phyloP scores from a whole-genome alignment of 1,139 yeast species.

The Suhomyces yuchorum region DNA sequence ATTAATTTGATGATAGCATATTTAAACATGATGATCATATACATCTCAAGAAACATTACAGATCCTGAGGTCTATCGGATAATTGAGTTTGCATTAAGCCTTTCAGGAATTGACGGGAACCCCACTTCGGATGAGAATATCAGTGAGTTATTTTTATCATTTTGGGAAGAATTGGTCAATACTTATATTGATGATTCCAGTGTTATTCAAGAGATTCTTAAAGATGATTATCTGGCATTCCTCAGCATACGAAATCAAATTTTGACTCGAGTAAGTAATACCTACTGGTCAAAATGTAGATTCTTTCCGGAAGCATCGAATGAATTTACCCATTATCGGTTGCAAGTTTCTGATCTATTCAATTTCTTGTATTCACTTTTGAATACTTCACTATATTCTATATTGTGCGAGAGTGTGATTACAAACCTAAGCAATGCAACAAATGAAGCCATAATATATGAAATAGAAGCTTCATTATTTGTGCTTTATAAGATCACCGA shows the following conservation, averaged over 20 bases:
- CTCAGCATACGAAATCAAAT: slow-evolving; percentile 35
- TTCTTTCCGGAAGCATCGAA: slow-evolving; percentile 22
- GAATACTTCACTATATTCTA: slow-evolving; percentile 51
- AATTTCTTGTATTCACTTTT: slow-evolving; percentile 69
- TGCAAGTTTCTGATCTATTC: slow-evolving; percentile 74
- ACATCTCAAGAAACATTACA: slow-evolving; percentile 48
- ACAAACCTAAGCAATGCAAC: background rate
- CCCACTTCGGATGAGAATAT: slow-evolving; percentile 70
- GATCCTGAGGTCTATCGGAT: slow-evolving; percentile 41
- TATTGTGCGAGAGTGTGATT: slow-evolving; percentile 12
- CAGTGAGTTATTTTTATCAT: slow-evolving; percentile 68
- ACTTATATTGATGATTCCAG: slow-evolving; percentile 59
- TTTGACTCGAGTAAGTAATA: slow-evolving; percentile 48
- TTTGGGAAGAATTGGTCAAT: slow-evolving; percentile 81
- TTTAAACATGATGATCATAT: slow-evolving; percentile 53
- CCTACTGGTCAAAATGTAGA: slow-evolving; percentile 66
- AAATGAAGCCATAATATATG: slow-evolving; percentile 58
- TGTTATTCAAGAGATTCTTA: slow-evolving; percentile 34
- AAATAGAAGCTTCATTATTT: slow-evolving; percentile 33
- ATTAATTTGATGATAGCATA: slow-evolving; percentile 55
- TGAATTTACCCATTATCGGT: slow-evolving; percentile 68
- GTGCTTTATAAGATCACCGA: slow-evolving; percentile 47
- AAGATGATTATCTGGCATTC: slow-evolving; percentile 25
- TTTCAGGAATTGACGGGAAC: slow-evolving; percentile 61
- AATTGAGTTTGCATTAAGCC: slow-evolving; percentile 51